Evolutionary conservation across 768 basidiomycete genomes (phyloP).

Genomic region (Suillus variegatus): DNA sequence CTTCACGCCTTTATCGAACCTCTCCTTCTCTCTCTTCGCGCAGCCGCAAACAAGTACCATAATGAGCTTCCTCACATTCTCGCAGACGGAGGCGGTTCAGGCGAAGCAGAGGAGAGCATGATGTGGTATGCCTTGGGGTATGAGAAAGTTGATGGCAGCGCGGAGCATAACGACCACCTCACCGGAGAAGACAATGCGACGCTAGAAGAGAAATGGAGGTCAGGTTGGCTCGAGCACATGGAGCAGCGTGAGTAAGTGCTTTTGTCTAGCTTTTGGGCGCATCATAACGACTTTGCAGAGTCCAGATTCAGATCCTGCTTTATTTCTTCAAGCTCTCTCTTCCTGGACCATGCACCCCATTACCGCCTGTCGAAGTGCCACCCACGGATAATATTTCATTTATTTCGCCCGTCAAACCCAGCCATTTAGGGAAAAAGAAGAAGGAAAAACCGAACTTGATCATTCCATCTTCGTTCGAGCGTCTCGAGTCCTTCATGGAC

Average conservation of each 20-base stretch:
- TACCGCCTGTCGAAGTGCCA: slow-evolving; percentile 29
- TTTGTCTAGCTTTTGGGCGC: not conserved
- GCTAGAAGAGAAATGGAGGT: slow-evolving; percentile 55
- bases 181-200: slow-evolving; percentile 24
- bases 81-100: too few relatives aligned
- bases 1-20: slow-evolving; percentile 5
- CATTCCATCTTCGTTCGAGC: slow-evolving; percentile 42
- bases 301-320: slow-evolving; percentile 76
- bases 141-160: slow-evolving; percentile 42
- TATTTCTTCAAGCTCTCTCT: slow-evolving; percentile 65
- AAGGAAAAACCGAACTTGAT: slow-evolving; percentile 22
- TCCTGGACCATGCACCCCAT: slow-evolving; percentile 41
- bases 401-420: slow-evolving; percentile 9
- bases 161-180: slow-evolving; percentile 18
- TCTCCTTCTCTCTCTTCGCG: slow-evolving; percentile 19
- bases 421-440: slow-evolving; percentile 20
- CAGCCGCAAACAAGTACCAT: too few relatives aligned
- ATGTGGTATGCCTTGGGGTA: slow-evolving; percentile 39
- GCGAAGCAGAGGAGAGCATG: slow-evolving; percentile 50
- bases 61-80: too few relatives aligned
- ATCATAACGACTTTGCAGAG: slow-evolving; percentile 38
- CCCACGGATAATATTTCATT: slow-evolving; percentile 18
- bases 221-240: slow-evolving; percentile 62
- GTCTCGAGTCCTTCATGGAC: slow-evolving; percentile 74
- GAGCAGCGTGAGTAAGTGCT: slow-evolving; percentile 64